Evolutionary conservation across 768 basidiomycete species (phyloP), one percentile per base, ranked within the genome.

Genomic region (Rhizopogon roseolus): DNA sequence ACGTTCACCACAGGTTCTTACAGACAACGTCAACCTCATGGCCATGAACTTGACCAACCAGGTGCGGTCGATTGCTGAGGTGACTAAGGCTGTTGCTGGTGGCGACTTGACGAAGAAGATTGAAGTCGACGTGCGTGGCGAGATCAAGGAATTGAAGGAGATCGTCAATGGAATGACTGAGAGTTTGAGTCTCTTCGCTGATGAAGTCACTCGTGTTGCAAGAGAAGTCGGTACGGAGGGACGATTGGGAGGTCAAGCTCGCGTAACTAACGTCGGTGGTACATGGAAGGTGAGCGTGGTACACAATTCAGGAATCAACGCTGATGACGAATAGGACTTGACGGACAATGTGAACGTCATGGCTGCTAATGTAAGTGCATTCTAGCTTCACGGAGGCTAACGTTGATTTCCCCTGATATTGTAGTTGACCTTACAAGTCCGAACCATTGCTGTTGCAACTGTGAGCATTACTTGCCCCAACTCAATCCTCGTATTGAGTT

Each of bases 191-290:
- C 76, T 90, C 40, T 93, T 93, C 67, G 91, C 91, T 0, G 88
- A 88, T 62, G 90, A 93, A 70, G 83, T 84, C 53, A 84, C 83
- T 29, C 76, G 94, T 52, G 95, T 98, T 29, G 97, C 95, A 3
- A 81, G 92, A 59, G 94, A 98, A 72, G 97, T 98, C 66, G 97
- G 97, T 28, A 98, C 95, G 7, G 97, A 98, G 66, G 97, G 96
- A 34, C 81, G 86, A 60, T 77, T 98, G 63, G 97, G 96, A 49
- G 96, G 95, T 9, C 95, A 96, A 62, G 97, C 95, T 1, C 80
- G 86, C 51, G 97, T 98, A 37, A 88, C 86, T 57, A 91, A 93
- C 64, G 93, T 99, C 42, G 91, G 92, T 55, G 97, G 97, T 46
- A 96, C 93, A 0, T 98, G 97, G 97, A 93, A 93, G 76, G 78